A percentile compares a stretch with the other conserved stretches of the same genome.
phyloP scores from a whole-genome alignment of 2,329 filamentous ascomycete genomes.

The Aspergillus texensis region DNA sequence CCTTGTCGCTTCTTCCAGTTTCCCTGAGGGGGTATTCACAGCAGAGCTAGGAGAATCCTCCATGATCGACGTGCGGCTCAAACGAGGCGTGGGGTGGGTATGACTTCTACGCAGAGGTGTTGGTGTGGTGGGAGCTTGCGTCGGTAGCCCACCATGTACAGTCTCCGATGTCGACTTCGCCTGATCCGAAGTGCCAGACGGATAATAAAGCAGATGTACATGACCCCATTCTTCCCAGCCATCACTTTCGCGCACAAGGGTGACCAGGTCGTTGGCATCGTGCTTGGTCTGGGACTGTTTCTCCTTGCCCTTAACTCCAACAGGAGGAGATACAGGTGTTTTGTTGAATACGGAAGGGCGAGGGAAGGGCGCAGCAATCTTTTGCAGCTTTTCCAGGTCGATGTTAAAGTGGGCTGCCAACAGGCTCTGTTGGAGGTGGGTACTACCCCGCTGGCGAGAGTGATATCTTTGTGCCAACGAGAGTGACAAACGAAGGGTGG shows the following conservation, averaged over 20 bases:
- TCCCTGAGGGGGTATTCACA: conserved; percentile 36
- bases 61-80: conserved; percentile 46
- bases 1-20: conserved; percentile 39
- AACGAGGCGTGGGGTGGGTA: conserved; percentile 60
- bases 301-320: conserved; percentile 74
- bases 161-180: conserved; percentile 36
- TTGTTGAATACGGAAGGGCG: conserved; percentile 64
- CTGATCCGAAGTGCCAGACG: conserved; percentile 37
- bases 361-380: conserved; percentile 78
- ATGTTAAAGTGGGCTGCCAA: conserved; percentile 81
- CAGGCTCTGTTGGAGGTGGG: conserved; percentile 70
- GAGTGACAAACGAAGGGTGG: conserved; percentile 76
- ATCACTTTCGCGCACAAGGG: conserved; percentile 64
- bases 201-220: conserved; percentile 80
- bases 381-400: conserved; percentile 76
- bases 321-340: conserved; percentile 52
- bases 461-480: conserved; percentile 92
- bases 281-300: conserved; percentile 59
- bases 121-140: conserved; percentile 67
- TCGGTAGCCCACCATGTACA: conserved; percentile 30
- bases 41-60: conserved; percentile 57
- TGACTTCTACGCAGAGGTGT: conserved; percentile 73
- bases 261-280: conserved; percentile 82
- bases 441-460: conserved; percentile 75
- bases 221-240: conserved; percentile 78